Evolutionary conservation across 768 basidiomycete species (phyloP).

Genomic region (Suillus sp.): DNA sequence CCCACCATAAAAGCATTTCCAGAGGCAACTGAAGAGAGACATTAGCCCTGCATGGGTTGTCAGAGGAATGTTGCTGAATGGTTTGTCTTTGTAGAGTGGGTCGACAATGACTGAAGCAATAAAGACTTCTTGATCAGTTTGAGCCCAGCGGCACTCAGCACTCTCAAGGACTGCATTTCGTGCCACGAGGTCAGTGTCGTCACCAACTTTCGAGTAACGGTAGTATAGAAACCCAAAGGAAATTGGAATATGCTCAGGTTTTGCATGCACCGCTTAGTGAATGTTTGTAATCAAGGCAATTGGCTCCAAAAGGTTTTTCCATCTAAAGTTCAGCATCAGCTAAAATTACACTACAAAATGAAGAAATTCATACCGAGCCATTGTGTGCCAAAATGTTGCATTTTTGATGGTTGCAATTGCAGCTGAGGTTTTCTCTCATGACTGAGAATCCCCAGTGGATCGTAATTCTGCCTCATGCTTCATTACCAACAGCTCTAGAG

Average conservation of each 20-base stretch:
- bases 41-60: conserved; percentile 1
- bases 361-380: not conserved
- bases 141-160: conserved; percentile 32
- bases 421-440: conserved; percentile 26
- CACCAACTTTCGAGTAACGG: conserved; percentile 14
- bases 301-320: conserved; percentile 32
- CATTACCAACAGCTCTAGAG: conserved; percentile 22
- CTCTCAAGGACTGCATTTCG: conserved; percentile 31
- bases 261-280: conserved; percentile 30
- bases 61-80: not conserved
- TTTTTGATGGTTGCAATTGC: conserved; percentile 34
- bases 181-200: conserved; percentile 8
- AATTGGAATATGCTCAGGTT: conserved; percentile 34
- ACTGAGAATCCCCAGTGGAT: conserved; percentile 27
- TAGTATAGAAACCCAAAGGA: conserved; percentile 31
- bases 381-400: conserved; percentile 20
- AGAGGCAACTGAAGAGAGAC: conserved; percentile 1
- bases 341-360: conserved; percentile 19
- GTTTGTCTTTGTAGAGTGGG: conserved; percentile 20
- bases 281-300: conserved; percentile 35
- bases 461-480: conserved; percentile 18
- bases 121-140: conserved; percentile 34
- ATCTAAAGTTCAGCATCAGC: conserved; percentile 27
- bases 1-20: not conserved
- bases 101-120: conserved; percentile 34